These are phyloP conservation scores for Backusella australiensis DNA, from an alignment of 192 early-diverging fungal genomes.

Conservation along the genomic window DNA sequence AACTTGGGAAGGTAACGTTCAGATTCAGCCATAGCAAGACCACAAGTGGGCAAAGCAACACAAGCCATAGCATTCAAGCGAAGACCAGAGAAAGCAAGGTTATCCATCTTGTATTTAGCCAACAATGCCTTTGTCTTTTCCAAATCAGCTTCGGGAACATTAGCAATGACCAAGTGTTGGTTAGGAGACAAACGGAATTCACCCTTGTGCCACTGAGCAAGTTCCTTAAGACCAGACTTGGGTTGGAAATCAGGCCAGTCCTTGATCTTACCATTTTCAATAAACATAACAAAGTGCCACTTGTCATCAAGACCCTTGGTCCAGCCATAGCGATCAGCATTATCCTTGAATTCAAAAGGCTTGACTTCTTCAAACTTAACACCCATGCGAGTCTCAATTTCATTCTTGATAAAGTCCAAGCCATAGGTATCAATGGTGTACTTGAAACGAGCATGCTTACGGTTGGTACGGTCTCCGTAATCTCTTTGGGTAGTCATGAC, in stretches of 20 bases:
- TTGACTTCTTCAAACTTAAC: slow-evolving; percentile 64
- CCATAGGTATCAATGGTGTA: slow-evolving; percentile 97
- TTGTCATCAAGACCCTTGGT: slow-evolving; percentile 61
- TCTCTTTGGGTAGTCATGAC: slow-evolving; percentile 94
- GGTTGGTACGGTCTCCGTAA: slow-evolving; percentile 94
- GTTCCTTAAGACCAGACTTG: slow-evolving; percentile 76
- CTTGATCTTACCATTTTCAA: slow-evolving; percentile 91
- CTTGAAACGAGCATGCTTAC: slow-evolving; percentile 97
- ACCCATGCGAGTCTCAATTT: slow-evolving; percentile 82
- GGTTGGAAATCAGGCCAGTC: slow-evolving; percentile 70
- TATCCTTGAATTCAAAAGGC: slow-evolving; percentile 79
- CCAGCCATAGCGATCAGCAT: slow-evolving; percentile 97
- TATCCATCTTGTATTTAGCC: slow-evolving; percentile 78
- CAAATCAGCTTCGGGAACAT: slow-evolving; percentile 71
- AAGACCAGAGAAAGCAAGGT: slow-evolving; percentile 74
- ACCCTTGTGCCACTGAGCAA: slow-evolving; percentile 72
- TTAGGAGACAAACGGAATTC: slow-evolving; percentile 91
- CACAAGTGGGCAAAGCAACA: slow-evolving; percentile 94
- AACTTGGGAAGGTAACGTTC: slow-evolving; percentile 92
- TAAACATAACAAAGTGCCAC: slow-evolving; percentile 86
- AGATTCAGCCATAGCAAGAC: slow-evolving; percentile 94
- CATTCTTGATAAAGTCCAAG: slow-evolving; percentile 84
- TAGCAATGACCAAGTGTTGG: slow-evolving; percentile 85
- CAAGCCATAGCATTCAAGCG: slow-evolving; percentile 94
- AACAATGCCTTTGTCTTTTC: slow-evolving; percentile 66